Evolutionary conservation across 176 grass and related monocot species (phyloP), one percentile per base, ranked within the genome.

Genomic region (Aegilops umbellulata): DNA sequence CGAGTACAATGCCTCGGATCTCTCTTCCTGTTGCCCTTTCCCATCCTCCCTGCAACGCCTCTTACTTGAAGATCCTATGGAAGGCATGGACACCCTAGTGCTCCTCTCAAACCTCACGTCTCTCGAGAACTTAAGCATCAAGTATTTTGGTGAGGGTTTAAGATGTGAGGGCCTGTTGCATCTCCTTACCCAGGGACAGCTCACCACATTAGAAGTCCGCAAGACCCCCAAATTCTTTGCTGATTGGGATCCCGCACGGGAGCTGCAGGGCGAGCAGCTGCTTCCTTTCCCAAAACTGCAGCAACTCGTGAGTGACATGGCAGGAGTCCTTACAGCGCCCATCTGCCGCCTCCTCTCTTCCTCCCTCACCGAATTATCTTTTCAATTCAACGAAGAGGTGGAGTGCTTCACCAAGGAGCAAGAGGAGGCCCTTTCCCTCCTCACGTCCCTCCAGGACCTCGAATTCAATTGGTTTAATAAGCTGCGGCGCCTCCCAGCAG

Each of bases 391-490:
- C 15, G 0, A 30, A 0, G n/a, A 29, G 53, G 34, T 74, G 81
- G 34, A 44, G 24, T 17, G 16, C 35, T 62, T 75, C 82, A 65
- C 61, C 12, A 12, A 63, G n/a, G 44, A 77, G 22, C 44, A 84
- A 85, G 62, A 13, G 32, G 35, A 29, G 61, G 29, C 60, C 9
- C 53, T 77, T 53, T 22, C 32, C 7, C 58, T 82, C 39, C 73
- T 83, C 49, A 66, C 11, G 16, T 76, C 81, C 38, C 82, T 89
- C 69, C 26, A 82, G 26, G 29, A 11, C 0, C 63, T 87, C 16
- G 0, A 0, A 4, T 76, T 84, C 23, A 0, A 0, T 0, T 0
- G 0, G 0, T 65, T 38, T 17, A 0, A 0, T 0, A 49, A 53
- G n/a, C 68, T 47, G 15, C 57, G 42, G 69, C 3, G n/a, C 3